Conservation (phyloP, 2,329 filamentous ascomycete species). For the Tolypocladium endophyticum region DNA sequence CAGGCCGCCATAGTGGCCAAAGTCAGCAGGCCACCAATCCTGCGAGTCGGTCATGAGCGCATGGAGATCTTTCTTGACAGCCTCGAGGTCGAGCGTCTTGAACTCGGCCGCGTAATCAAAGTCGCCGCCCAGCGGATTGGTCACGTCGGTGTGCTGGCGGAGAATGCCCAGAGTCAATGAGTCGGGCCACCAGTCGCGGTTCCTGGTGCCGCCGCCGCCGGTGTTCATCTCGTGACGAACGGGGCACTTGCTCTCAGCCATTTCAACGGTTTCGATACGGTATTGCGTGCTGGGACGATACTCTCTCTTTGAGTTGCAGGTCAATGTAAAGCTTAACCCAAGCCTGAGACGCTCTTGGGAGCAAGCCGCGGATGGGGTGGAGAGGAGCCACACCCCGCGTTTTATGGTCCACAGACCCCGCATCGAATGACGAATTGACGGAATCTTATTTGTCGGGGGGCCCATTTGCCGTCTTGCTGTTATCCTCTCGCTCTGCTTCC, state of each 20-base stretch:
- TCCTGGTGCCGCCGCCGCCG: constrained; percentile 55
- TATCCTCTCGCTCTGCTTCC: background rate
- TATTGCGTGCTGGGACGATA: background rate
- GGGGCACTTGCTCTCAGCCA: constrained; percentile 22
- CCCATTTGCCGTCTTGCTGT: background rate
- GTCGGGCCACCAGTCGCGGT: constrained; percentile 66
- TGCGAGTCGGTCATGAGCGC: constrained; percentile 67
- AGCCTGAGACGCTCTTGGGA: background rate
- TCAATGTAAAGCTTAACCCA: background rate
- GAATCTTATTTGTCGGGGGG: background rate
- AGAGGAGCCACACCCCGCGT: background rate
- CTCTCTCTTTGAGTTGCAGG: background rate
- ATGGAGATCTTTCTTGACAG: constrained; percentile 68
- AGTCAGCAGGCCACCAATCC: constrained; percentile 75
- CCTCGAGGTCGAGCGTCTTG: constrained; percentile 43
- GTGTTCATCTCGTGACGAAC: constrained; percentile 22
- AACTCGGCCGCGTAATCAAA: constrained; percentile 67
- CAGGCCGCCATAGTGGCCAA: constrained; percentile 70
- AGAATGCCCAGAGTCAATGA: constrained; percentile 59
- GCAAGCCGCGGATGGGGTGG: background rate
- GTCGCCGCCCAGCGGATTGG: constrained; percentile 53
- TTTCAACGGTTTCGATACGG: constrained; percentile 3
- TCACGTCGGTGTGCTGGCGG: constrained; percentile 54
- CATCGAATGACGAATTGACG: constrained; percentile 1
- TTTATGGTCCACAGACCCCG: constrained; percentile 1